Evolutionary conservation across 305 asterid genomes (phyloP).

Genomic region (Fraxinus baroniana): DNA sequence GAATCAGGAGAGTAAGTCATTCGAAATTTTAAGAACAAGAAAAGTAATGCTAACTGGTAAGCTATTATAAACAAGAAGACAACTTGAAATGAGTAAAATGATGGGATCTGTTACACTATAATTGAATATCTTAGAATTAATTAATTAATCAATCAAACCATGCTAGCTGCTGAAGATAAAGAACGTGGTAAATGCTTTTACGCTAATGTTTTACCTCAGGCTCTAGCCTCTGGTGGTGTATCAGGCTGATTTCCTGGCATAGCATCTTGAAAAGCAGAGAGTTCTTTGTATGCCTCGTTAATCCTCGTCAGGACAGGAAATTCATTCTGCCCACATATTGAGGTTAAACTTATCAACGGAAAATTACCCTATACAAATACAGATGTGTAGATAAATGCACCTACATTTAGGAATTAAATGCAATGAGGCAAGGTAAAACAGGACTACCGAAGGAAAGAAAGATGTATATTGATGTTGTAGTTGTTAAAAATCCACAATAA

Average conservation of each 20-base stretch:
- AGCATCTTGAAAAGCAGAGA: conserved; percentile 57
- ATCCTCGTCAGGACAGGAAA: conserved; percentile 56
- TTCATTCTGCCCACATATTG: conserved; percentile 44
- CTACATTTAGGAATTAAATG: not conserved
- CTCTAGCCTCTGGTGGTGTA: conserved; percentile 54
- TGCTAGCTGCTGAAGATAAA: not conserved
- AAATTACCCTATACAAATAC: not conserved
- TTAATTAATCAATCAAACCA: not conserved
- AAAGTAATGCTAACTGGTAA: not conserved
- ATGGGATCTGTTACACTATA: not conserved
- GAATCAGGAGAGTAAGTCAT: not conserved
- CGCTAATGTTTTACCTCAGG: conserved; percentile 32
- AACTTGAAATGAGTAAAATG: not conserved
- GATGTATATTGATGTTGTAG: not conserved
- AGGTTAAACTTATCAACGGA: not conserved
- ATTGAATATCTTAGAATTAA: not conserved
- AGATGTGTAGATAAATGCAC: not conserved
- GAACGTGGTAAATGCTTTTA: not conserved
- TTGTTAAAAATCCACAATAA: not conserved
- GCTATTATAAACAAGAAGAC: not conserved
- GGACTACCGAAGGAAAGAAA: not conserved
- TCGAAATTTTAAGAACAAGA: not conserved
- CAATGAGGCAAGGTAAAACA: not conserved
- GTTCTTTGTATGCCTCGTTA: conserved; percentile 51
- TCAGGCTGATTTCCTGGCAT: conserved; percentile 80